Conservation (phyloP, 176 grass and related monocot genomes). For the Cocos nucifera region DNA sequence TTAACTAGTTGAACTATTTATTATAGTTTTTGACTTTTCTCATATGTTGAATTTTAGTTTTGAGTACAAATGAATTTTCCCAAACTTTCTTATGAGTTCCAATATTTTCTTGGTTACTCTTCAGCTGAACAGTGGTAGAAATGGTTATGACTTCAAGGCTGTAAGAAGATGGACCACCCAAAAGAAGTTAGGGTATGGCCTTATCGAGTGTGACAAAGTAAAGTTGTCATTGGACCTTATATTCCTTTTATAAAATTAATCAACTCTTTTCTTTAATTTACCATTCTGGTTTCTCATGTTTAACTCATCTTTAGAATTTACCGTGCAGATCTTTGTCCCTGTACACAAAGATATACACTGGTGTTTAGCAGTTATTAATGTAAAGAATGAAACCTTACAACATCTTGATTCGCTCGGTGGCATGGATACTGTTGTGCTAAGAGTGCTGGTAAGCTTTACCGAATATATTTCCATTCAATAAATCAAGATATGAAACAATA, state of each 20-base stretch:
- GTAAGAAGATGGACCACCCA: slow-evolving; percentile 89
- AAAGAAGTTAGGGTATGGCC: slow-evolving; percentile 77
- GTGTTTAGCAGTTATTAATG: slow-evolving; percentile 92
- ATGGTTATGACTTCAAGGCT: slow-evolving; percentile 78
- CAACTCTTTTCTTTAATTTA: slow-evolving; percentile 9
- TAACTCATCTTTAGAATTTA: not conserved
- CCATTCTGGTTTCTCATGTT: slow-evolving; percentile 16
- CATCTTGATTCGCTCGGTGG: slow-evolving; percentile 93
- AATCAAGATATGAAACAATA: no score
- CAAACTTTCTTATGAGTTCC: not conserved
- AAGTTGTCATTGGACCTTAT: slow-evolving; percentile 21
- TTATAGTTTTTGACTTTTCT: no score
- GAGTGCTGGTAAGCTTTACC: slow-evolving; percentile 39
- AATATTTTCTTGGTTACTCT: slow-evolving; percentile 1
- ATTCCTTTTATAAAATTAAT: not conserved
- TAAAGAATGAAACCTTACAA: slow-evolving; percentile 78
- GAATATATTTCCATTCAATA: no score
- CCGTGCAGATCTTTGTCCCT: slow-evolving; percentile 79
- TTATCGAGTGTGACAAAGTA: slow-evolving; percentile 92
- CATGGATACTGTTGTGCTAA: slow-evolving; percentile 46
- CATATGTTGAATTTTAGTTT: no score
- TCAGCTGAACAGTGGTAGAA: slow-evolving; percentile 56
- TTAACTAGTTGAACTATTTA: no score
- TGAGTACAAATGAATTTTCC: no score
- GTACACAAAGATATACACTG: slow-evolving; percentile 95